Percentiles rank a stretch among this genome's conserved stretches.
Conservation (phyloP, 306 rosid species). For the Cucurbita moschata region DNA sequence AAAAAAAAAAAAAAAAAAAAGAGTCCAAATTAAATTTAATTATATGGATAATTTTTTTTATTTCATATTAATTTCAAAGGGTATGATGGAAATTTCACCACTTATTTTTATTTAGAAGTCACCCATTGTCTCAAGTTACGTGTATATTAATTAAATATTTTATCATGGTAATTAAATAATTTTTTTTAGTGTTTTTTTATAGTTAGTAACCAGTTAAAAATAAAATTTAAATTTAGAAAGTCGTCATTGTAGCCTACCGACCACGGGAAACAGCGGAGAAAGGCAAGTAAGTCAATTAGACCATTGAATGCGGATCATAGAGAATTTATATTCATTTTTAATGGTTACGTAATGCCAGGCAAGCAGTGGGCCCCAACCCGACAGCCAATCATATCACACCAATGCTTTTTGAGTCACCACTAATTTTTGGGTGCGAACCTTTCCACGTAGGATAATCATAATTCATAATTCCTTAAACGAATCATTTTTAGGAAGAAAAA, state of each 20-base stretch:
- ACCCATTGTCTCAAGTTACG: background rate
- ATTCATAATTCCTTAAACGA: background rate
- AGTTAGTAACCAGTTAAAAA: too few species aligned
- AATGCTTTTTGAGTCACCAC: background rate
- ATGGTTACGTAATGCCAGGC: background rate
- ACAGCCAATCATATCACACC: background rate
- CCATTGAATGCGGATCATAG: background rate
- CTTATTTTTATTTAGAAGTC: background rate
- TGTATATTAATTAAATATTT: too few species aligned
- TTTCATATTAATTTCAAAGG: background rate
- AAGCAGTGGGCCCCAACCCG: background rate
- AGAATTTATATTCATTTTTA: background rate
- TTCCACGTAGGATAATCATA: background rate
- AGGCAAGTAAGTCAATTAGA: background rate
- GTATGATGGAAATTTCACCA: background rate
- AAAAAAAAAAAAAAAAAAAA: too few species aligned
- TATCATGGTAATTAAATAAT: too few species aligned
- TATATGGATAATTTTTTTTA: background rate
- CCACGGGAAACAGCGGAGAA: background rate
- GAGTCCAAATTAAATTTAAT: background rate
- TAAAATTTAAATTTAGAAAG: too few species aligned
- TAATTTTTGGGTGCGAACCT: background rate
- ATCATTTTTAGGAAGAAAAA: background rate
- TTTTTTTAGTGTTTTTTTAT: too few species aligned
- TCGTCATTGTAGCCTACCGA: background rate